Evolutionary conservation across 352 stramenopile genomes (phyloP).

Genomic region (Phytophthora syringae): DNA sequence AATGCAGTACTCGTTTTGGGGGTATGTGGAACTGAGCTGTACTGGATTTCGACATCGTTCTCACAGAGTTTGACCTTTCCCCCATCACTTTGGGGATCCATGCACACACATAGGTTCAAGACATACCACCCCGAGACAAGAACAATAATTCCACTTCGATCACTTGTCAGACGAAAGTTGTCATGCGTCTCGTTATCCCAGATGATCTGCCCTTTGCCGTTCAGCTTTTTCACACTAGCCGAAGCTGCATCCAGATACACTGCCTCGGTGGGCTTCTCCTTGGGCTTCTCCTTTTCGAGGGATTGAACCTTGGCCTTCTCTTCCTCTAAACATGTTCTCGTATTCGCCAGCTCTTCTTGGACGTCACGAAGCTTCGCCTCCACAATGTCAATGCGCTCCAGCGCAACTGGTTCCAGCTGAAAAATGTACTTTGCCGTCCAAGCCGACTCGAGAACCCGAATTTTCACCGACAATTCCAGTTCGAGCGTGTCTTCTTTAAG

Average conservation of each 20-base stretch:
- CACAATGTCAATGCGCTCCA: no score
- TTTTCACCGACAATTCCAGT: no score
- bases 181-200: neutral
- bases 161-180: neutral
- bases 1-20: neutral
- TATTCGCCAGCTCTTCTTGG: no score
- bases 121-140: neutral
- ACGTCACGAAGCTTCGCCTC: no score
- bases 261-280: neutral
- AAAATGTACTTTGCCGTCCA: no score
- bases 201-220: neutral
- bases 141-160: neutral
- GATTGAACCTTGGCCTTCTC: neutral
- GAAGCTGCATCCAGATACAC: neutral
- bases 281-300: no score
- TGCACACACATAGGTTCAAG: neutral
- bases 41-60: neutral
- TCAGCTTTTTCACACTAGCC: slow-evolving; percentile 3
- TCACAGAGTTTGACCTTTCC: neutral
- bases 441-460: no score
- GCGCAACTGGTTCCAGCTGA: no score
- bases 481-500: no score
- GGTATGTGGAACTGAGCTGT: neutral
- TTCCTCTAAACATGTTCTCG: neutral
- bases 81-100: neutral